Evolutionary conservation across 164 flowering plant genomes (phyloP).

Genomic region (Aristolochia californica): DNA sequence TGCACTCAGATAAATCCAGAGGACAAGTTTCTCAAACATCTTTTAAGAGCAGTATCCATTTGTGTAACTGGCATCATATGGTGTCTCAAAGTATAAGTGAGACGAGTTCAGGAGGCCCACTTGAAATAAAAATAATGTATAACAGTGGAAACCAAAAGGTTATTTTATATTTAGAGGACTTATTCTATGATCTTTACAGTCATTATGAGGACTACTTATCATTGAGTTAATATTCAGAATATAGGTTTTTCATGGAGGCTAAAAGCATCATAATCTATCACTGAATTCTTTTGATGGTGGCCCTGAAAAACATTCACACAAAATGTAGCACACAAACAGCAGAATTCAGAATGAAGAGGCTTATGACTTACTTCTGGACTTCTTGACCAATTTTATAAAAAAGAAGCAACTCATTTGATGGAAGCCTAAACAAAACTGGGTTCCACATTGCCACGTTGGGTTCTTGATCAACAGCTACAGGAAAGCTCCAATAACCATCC

Average conservation of each 20-base stretch:
- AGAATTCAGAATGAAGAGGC: slow-evolving; percentile 3
- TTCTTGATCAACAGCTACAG: slow-evolving; percentile 58
- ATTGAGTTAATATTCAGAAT: background rate
- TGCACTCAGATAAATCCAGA: too few species aligned
- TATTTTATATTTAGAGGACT: too few species aligned
- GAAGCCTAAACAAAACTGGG: slow-evolving; percentile 76
- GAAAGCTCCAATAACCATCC: slow-evolving; percentile 76
- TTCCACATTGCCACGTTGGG: slow-evolving; percentile 86
- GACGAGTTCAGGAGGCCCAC: too few species aligned
- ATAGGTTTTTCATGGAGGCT: background rate
- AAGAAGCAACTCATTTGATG: slow-evolving; percentile 62
- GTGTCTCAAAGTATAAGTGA: too few species aligned
- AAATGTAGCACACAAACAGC: background rate
- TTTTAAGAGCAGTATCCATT: too few species aligned
- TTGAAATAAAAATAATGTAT: too few species aligned
- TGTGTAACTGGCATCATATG: too few species aligned
- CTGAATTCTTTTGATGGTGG: background rate
- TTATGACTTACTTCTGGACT: slow-evolving; percentile 53
- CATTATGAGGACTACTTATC: too few species aligned
- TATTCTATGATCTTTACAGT: too few species aligned
- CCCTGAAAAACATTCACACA: background rate
- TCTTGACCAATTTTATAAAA: slow-evolving; percentile 86
- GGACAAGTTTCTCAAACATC: too few species aligned
- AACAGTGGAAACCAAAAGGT: too few species aligned
- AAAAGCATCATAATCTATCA: background rate